Evolutionary conservation across 345 rosid genomes (phyloP), one percentile per base, ranked within the genome.

Genomic region (Garcia nutans): DNA sequence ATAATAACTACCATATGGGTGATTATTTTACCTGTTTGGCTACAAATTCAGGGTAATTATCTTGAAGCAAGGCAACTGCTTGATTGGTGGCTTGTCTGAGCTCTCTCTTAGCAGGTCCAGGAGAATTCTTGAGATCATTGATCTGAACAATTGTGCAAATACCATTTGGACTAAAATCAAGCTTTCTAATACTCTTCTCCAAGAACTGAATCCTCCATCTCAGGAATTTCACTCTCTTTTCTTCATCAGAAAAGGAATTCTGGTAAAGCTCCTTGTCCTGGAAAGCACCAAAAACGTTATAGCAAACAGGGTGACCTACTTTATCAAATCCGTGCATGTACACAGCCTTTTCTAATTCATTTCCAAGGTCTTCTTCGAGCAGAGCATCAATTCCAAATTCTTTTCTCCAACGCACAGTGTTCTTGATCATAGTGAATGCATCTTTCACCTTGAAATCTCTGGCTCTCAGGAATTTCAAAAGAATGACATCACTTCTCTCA

Each of bases 1-100:
- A 15, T 26, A 54, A 44, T 22, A 4, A 24, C 20, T 8, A n/a
- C 67, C 17, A 7, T n/a, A 8, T 9, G 16, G 63, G 15, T 23
- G 10, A 28, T 20, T 33, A n/a, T 37, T 23, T 44, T 77, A 85
- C 90, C 85, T 88, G 83, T 74, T 73, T 84, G 5, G 86, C 85
- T 8, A 79, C 89, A 70, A 88, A 84, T 72, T 88, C 91, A 20
- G 91, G 91, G 56, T 88, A 88, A 47, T 88, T 88, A 44, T 88
- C 91, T 49, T 86, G 91, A 49, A 88, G 87, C 75, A 86, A 61
- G 6, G 71, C 33, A 10, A 86, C 71, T 10, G 85, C 89, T 65
- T 86, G 88, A 42, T 76, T 82, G 45, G 84, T 83, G 57, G 87
- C 74, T 24, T 64, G 80, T 57, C 87, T 66, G 64, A 84, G 80